Base-by-base conservation (phyloP, 768 basidiomycete genomes). In the Naganishia vaughanmartiniae region DNA sequence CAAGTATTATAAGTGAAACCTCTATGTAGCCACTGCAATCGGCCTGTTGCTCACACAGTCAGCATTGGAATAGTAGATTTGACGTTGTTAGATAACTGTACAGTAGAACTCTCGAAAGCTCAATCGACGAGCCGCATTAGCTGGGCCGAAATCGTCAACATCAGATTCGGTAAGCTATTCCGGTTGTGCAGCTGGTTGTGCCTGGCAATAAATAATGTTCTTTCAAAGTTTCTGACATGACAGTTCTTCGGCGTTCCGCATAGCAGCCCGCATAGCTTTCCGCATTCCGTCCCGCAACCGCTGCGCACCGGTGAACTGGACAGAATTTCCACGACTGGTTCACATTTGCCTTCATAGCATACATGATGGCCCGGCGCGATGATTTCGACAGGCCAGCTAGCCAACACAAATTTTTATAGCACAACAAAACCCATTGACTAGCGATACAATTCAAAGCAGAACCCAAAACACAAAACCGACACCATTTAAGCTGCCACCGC, bases 401-500 rank as follows among this genome's bases (percentile, higher is more conserved):
- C n/a, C n/a, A n/a, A n/a, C n/a, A 42, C 17, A 11, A 7, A 42
- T 11, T 42, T 42, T 42, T 51, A 51, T 26, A n/a, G 48, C 48
- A 51, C 48, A 51, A 51, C 48, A 21, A 21, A 51, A 26, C 48
- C 54, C 54, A 31, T 31, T 55, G 24, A 54, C 53, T 9, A 54
- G 24, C 53, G 24, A 55, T 55, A 55, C 54, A 55, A 55, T 55
- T 31, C 54, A 55, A 55, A 10, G 54, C 24, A 39, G 30, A 63
- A 6, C 14, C 60, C 24, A 42, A 14, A 42, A 46, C 39, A 58
- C 17, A 34, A 63, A 39, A 30, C 12, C 6, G 42, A 45, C 42
- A 31, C 15, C 28, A 36, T 53, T 39, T 67, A 72, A 26, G 71
- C 71, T 55, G 57, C 48, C 1, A 67, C 67, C 21, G 71, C 71